Conservation (phyloP, 352 stramenopile species). For the Phytophthora pistaciae region DNA sequence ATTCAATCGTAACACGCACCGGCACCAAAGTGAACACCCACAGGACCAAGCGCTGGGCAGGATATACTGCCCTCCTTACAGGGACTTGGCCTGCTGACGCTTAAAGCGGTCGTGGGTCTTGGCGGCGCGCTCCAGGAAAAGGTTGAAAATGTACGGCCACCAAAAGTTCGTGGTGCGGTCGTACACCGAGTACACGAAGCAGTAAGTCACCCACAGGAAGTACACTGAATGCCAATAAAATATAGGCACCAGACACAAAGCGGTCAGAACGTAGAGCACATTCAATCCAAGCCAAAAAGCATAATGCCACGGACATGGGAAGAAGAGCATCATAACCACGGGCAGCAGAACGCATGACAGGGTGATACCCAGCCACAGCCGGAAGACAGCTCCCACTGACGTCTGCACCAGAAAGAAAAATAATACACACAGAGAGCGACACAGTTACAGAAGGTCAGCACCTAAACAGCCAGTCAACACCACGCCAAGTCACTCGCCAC, state of each 20-base stretch:
- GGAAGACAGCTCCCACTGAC: conserved; percentile 70
- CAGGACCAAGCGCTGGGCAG: conserved; percentile 8
- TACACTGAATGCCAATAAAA: conserved; percentile 57
- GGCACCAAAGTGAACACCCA: conserved; percentile 27
- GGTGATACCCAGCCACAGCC: conserved; percentile 78
- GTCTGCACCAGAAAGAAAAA: conserved; percentile 42
- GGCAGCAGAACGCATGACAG: conserved; percentile 73
- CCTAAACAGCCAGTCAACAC: background rate
- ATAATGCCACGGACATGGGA: conserved; percentile 58
- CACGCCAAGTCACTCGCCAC: background rate
- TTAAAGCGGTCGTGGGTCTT: conserved; percentile 71
- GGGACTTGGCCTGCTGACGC: conserved; percentile 37
- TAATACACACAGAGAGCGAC: background rate
- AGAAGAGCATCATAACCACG: conserved; percentile 83
- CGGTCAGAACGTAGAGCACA: conserved; percentile 5
- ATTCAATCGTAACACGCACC: conserved; percentile 25
- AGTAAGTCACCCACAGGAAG: conserved; percentile 83
- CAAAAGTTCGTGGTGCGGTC: conserved; percentile 87
- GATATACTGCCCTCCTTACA: conserved; percentile 25
- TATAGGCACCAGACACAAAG: conserved; percentile 5
- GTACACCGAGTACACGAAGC: conserved; percentile 86
- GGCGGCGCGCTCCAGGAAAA: conserved; percentile 66
- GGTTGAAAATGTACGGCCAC: conserved; percentile 89
- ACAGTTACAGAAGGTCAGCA: conserved; percentile 5
- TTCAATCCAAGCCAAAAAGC: background rate